Base-by-base conservation (phyloP, 2,329 filamentous ascomycete genomes). In the Mariannaea elegans region DNA sequence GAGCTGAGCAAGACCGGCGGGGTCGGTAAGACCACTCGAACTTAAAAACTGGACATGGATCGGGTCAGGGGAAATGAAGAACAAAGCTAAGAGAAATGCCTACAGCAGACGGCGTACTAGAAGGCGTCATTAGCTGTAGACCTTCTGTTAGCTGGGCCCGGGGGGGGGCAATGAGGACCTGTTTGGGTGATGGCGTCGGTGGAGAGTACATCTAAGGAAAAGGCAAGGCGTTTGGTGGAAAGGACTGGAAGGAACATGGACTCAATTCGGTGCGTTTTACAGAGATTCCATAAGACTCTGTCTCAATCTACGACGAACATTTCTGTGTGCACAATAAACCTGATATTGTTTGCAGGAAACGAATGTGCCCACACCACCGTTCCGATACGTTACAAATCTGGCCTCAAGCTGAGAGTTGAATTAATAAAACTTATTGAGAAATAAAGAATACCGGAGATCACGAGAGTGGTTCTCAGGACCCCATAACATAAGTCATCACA, bases 1-100 rank as follows among this genome's bases (percentile, higher is more conserved):
- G 69, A 8, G n/a, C 32, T 39, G 69, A 76, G 39, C 68, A 73
- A 45, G 73, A 75, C 24, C 62, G 51, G 42, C 66, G 66, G 7
- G 61, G 45, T 24, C 49, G 55, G 23, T 59, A 59, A 39, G n/a
- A 27, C n/a, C 31, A 18, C 31, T 14, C 38, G n/a, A 29, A n/a
- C 50, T 16, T 39, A 9, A 23, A 16, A 23, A 24, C 34, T 9
- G 36, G 38, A 10, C 23, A 12, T 18, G 18, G 19, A 9, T 14
- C 18, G 18, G 36, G 31, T 24, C 39, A 38, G 29, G 21, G 27
- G 34, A 7, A 42, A 27, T 31, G 51, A 49, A 19, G 27, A 24
- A n/a, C 13, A 4, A 32, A 16, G 18, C 29, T 18, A 10, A n/a
- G 14, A n/a, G 9, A 27, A 27, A 27, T 27, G 24, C 5, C 5